Conservation (phyloP, 306 rosid genomes). For the Malus domestica region DNA sequence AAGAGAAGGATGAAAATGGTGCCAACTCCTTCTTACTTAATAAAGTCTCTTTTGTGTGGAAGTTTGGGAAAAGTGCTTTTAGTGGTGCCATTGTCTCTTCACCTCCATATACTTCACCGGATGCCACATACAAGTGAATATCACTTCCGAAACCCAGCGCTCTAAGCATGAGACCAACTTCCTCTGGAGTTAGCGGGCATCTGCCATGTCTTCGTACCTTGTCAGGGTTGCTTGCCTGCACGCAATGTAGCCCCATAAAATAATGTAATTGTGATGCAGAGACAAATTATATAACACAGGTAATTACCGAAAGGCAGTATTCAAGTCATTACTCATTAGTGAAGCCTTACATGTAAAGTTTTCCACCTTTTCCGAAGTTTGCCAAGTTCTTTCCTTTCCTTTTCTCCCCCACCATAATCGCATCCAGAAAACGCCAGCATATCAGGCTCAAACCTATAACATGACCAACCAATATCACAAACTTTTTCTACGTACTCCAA, state of each 20-base stretch:
- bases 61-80: slow-evolving; percentile 68
- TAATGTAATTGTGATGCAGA: slow-evolving; percentile 14
- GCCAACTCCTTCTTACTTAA: slow-evolving; percentile 61
- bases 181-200: slow-evolving; percentile 95
- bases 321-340: slow-evolving; percentile 2
- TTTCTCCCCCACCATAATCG: slow-evolving; percentile 93
- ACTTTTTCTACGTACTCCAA: not conserved
- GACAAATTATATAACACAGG: not conserved
- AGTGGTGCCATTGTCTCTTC: slow-evolving; percentile 71
- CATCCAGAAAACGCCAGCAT: slow-evolving; percentile 99
- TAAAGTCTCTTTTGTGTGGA: slow-evolving; percentile 71
- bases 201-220: slow-evolving; percentile 73
- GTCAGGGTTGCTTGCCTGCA: slow-evolving; percentile 69
- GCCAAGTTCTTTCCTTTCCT: slow-evolving; percentile 67
- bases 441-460: slow-evolving; percentile 76
- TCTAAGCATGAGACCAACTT: slow-evolving; percentile 91
- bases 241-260: slow-evolving; percentile 5
- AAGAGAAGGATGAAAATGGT: slow-evolving; percentile 66
- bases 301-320: not conserved
- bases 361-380: slow-evolving; percentile 75
- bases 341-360: slow-evolving; percentile 60
- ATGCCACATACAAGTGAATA: slow-evolving; percentile 79
- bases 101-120: slow-evolving; percentile 86
- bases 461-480: slow-evolving; percentile 13
- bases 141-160: slow-evolving; percentile 71